Percentiles rank a stretch among this genome's conserved stretches.
phyloP scores from a whole-genome alignment of 1,139 yeast species.

The Trichomonascaceae sp. region DNA sequence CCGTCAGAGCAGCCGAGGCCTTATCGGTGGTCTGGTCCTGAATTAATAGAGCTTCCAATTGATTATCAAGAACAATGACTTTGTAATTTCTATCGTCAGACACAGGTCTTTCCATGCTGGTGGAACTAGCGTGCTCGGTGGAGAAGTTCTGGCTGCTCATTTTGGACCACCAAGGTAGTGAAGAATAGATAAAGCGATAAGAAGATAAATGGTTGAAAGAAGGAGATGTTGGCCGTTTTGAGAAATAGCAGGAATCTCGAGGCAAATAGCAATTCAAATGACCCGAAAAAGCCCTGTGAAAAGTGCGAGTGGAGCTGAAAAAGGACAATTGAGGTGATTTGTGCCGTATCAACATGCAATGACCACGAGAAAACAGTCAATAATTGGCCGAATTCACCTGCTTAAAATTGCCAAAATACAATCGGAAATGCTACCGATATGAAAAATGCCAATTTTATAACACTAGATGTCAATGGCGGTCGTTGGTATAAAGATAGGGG shows the following conservation, averaged over 20 bases:
- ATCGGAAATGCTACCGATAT: neutral
- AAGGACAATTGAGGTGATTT: neutral
- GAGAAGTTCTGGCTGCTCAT: neutral
- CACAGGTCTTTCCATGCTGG: constrained; percentile 29
- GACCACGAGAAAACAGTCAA: neutral
- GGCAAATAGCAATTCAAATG: neutral
- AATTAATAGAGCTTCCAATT: constrained; percentile 67
- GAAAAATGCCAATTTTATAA: neutral
- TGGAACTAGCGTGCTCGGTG: neutral
- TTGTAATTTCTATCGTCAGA: constrained; percentile 71
- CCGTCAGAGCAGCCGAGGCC: constrained; percentile 90
- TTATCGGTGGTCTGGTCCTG: constrained; percentile 84
- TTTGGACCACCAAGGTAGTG: neutral
- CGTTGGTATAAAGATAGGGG: neutral
- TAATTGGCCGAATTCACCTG: neutral
- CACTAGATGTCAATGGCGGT: neutral
- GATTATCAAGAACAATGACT: constrained; percentile 58
- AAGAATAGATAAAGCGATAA: neutral
- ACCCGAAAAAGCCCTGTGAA: neutral
- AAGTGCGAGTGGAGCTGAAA: neutral
- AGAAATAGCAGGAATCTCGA: neutral
- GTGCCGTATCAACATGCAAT: neutral
- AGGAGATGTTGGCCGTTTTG: neutral
- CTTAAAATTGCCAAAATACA: neutral
- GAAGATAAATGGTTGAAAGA: neutral